Conservation (phyloP, 768 basidiomycete species). For the Rhodocollybia butyracea region DNA sequence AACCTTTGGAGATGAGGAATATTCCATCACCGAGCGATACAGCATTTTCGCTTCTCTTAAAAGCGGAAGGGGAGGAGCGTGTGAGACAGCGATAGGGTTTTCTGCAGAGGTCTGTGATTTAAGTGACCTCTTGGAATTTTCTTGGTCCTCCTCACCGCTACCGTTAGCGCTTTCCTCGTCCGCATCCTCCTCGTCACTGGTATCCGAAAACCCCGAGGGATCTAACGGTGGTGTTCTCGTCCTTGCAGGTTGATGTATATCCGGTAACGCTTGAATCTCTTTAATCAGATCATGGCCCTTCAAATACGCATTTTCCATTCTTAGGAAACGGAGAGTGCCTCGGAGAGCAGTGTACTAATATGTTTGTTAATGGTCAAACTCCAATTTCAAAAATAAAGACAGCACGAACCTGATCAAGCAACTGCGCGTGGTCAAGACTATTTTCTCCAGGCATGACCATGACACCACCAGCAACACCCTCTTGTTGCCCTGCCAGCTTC, state of each 20-base stretch:
- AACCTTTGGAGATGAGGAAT: slow-evolving; percentile 78
- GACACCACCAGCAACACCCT: background rate
- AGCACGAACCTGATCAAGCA: slow-evolving; percentile 74
- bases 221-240: slow-evolving; percentile 63
- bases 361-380: slow-evolving; percentile 12
- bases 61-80: slow-evolving; percentile 44
- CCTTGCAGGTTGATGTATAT: slow-evolving; percentile 42
- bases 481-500: no score
- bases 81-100: background rate
- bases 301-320: slow-evolving; percentile 90
- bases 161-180: background rate
- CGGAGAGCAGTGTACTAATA: slow-evolving; percentile 84
- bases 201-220: slow-evolving; percentile 64
- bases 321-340: slow-evolving; percentile 87
- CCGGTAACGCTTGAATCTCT: slow-evolving; percentile 74
- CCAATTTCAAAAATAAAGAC: slow-evolving; percentile 4
- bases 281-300: slow-evolving; percentile 88
- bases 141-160: background rate
- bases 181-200: slow-evolving; percentile 31
- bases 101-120: no score
- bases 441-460: slow-evolving; percentile 56
- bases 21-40: slow-evolving; percentile 85
- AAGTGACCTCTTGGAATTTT: background rate
- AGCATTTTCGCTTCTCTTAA: slow-evolving; percentile 81
- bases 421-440: slow-evolving; percentile 81